Evolutionary conservation across 2,329 filamentous ascomycete genomes (phyloP), one percentile per base, ranked within the genome.

Genomic region (Curvularia spicifera): DNA sequence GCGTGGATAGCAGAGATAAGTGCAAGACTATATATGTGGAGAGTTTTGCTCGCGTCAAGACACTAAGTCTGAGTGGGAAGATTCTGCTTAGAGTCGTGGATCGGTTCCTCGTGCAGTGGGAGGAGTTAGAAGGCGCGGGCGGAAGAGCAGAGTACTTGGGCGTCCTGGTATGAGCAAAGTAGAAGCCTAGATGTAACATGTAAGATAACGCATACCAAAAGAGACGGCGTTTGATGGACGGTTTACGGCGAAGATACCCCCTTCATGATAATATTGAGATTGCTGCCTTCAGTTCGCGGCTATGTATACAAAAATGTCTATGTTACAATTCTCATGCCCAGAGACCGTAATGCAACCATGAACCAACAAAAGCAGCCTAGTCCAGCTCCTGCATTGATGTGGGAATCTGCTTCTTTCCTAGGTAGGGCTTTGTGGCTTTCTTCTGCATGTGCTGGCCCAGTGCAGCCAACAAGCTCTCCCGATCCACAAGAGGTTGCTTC

Each of bases 11-110:
- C 7, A 74, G 80, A 20, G 78, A 82, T 28, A 84, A 84, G 63
- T 88, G 94, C 79, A 86, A 87, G 61, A 88, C 90, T 9, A 81
- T 98, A 13, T 99, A 95, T 74, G 85, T 97, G 28, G 95, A 99
- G 81, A 95, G 91, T 20, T 97, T 93, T 89, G 94, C 95, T 2
- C 85, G 95, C 15, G 91, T 96, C 15, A 88, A 84, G 64, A 89
- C 86, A 12, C 78, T 98, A 64, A 98, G 94, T 78, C 76, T 97
- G 58, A 96, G 91, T 37, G 95, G 94, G 0, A 89, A 86, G 72
- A 79, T 98, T 37, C 80, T 99, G 56, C 78, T 89, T 1, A 79
- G 81, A 45, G 78, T 96, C 40, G 90, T 90, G 47, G 91, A 96
- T 76, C 80, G 88, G 48, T 91, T 96, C 70, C 76, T 96, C 51